Percentiles rank a stretch among this genome's conserved stretches.
These are phyloP conservation scores for Pseudocercospora crystallina DNA, from an alignment of 2,329 filamentous ascomycete genomes.

Conservation along the genomic window DNA sequence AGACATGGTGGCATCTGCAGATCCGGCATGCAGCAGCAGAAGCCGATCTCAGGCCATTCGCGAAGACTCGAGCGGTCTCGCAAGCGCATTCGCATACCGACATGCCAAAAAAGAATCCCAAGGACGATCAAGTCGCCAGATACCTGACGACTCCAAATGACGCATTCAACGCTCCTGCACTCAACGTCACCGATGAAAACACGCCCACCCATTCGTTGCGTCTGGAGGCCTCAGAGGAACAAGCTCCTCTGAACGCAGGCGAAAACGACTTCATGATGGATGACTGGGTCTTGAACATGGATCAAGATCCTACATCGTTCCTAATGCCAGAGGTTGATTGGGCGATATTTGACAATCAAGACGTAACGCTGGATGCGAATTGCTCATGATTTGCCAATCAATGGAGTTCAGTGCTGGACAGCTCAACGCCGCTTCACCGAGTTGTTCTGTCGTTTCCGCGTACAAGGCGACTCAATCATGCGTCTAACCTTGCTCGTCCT, in stretches of 20 bases:
- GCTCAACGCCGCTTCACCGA: no score
- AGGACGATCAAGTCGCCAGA: neutral
- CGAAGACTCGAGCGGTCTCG: neutral
- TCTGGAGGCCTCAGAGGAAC: neutral
- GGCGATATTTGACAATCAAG: neutral
- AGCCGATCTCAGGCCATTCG: slow-evolving; percentile 3
- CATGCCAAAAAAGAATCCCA: neutral
- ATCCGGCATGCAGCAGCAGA: neutral
- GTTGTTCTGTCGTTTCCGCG: no score
- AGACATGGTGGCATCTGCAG: slow-evolving; percentile 5
- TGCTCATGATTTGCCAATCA: no score
- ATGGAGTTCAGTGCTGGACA: no score
- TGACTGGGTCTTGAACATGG: slow-evolving; percentile 7
- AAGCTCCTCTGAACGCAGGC: neutral
- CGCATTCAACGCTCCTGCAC: neutral
- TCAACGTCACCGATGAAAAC: neutral
- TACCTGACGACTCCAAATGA: neutral
- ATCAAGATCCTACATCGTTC: slow-evolving; percentile 5
- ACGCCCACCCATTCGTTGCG: neutral
- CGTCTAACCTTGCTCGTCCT: no score
- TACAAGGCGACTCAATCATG: no score
- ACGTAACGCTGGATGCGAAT: neutral
- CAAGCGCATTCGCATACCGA: neutral
- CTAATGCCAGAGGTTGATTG: slow-evolving; percentile 7
- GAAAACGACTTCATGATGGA: neutral